Evolutionary conservation across 2,329 filamentous ascomycete species (phyloP), one percentile per base, ranked within the genome.

Genomic region (Pseudogymnoascus verrucosus): DNA sequence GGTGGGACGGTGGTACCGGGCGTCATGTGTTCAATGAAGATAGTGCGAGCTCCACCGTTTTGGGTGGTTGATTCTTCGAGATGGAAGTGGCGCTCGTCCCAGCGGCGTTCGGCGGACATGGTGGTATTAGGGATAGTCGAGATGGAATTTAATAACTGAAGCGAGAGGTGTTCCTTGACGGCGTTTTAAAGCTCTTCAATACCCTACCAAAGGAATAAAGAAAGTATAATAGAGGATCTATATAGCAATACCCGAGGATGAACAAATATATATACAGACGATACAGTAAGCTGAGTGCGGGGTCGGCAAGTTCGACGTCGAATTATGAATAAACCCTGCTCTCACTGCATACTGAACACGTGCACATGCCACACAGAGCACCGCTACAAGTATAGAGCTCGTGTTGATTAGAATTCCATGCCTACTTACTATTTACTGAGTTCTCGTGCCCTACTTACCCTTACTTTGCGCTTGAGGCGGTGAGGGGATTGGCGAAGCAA

Each of bases 21-120:
- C 5, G 66, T 67, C 65, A 66, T 68, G 36, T 63, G 21, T 42
- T 68, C 65, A 42, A 68, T 61, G 44, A 67, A 66, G 16, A 67
- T 62, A 34, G 66, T 67, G 40, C 66, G 65, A 10, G 62, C 54
- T 31, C 62, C 64, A n/a, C 62, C 63, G 57, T 67, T 67, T 23
- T 59, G 66, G n/a, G 64, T 65, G 34, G 62, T 39, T 14, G 66
- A 67, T 40, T 67, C 66, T 21, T 66, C 66, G 7, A 67, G 31
- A 11, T 63, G 63, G 64, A 65, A 67, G n/a, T 64, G 63, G 11
- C 66, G 64, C 23, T 67, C 34, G 36, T 67, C 37, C 57, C 61
- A 67, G 16, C 66, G 62, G 37, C 66, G 64, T 54, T 67, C 66
- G 19, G 66, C 66, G 6, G 66, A 65, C 66, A 61, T 60, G 2